phyloP scores from a whole-genome alignment of 2,329 filamentous ascomycete genomes.

The Neofusicoccum cordaticola region DNA sequence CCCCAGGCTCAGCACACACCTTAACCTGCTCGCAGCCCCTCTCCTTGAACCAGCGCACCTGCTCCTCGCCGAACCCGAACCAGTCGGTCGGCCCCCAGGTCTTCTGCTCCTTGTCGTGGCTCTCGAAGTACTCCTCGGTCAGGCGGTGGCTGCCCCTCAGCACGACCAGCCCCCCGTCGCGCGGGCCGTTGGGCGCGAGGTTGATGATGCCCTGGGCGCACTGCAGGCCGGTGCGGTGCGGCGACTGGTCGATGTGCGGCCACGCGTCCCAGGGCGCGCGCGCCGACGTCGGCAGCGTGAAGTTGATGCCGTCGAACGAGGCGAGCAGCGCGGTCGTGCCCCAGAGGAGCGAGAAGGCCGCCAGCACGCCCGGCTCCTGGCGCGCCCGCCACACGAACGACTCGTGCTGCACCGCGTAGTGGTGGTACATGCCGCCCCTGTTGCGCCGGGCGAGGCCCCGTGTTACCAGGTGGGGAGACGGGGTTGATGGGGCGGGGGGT shows the following conservation, averaged over 20 bases:
- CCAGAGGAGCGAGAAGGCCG: slow-evolving; percentile 45
- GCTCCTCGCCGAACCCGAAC: slow-evolving; percentile 43
- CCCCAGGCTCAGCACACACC: slow-evolving; percentile 42
- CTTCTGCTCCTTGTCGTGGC: slow-evolving; percentile 26
- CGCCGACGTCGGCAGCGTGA: slow-evolving; percentile 42
- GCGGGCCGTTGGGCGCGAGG: slow-evolving; percentile 43
- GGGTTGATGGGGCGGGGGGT: too few relatives aligned
- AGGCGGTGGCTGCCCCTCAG: slow-evolving; percentile 45
- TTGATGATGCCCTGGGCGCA: slow-evolving; percentile 47
- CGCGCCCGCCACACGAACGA: slow-evolving; percentile 46
- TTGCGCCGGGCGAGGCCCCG: too few relatives aligned
- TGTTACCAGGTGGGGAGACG: too few relatives aligned
- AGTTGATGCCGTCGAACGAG: slow-evolving; percentile 39
- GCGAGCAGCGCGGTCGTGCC: slow-evolving; percentile 30
- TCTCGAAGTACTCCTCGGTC: slow-evolving; percentile 44
- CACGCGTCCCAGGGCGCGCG: slow-evolving; percentile 42
- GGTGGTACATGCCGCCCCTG: slow-evolving; percentile 46
- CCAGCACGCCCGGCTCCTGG: slow-evolving; percentile 40
- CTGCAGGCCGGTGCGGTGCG: slow-evolving; percentile 40
- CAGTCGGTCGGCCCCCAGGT: slow-evolving; percentile 36
- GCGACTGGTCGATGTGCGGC: slow-evolving; percentile 48
- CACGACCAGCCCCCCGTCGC: slow-evolving; percentile 48
- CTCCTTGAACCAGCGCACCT: slow-evolving; percentile 44
- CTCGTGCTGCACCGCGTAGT: slow-evolving; percentile 42
- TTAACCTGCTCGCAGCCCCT: slow-evolving; percentile 41